These are phyloP conservation scores for Comarum palustre DNA, from an alignment of 306 rosid genomes.

Conservation along the genomic window DNA sequence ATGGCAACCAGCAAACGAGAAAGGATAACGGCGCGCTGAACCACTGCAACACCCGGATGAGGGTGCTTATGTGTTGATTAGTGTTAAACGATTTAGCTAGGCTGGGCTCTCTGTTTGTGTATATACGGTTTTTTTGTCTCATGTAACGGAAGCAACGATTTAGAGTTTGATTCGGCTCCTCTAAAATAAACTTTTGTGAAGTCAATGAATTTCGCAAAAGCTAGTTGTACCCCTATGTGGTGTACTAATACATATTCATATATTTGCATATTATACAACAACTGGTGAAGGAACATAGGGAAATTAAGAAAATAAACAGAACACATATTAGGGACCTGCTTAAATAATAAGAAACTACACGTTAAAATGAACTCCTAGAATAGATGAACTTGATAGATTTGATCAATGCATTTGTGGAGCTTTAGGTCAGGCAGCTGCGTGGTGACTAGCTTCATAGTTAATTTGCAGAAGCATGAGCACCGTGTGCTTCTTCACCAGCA, in stretches of 20 bases:
- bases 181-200: too few relatives aligned
- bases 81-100: too few relatives aligned
- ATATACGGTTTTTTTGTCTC: too few relatives aligned
- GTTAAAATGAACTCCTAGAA: background rate
- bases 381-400: background rate
- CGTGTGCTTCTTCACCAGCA: background rate
- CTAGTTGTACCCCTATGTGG: too few relatives aligned
- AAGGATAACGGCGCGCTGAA: too few relatives aligned
- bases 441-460: background rate
- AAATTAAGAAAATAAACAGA: background rate
- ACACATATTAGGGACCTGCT: background rate
- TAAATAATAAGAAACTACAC: background rate
- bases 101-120: too few relatives aligned
- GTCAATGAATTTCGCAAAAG: too few relatives aligned
- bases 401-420: background rate
- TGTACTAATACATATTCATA: background rate
- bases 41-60: too few relatives aligned
- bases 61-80: too few relatives aligned
- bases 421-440: background rate
- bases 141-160: too few relatives aligned
- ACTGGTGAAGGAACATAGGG: background rate
- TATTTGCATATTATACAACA: background rate
- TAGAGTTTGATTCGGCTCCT: too few relatives aligned
- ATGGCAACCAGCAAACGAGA: too few relatives aligned
- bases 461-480: conserved; percentile 18